Conservation (phyloP, 1,139 yeast genomes). For the Yamadazyma spencermartinsiae region DNA sequence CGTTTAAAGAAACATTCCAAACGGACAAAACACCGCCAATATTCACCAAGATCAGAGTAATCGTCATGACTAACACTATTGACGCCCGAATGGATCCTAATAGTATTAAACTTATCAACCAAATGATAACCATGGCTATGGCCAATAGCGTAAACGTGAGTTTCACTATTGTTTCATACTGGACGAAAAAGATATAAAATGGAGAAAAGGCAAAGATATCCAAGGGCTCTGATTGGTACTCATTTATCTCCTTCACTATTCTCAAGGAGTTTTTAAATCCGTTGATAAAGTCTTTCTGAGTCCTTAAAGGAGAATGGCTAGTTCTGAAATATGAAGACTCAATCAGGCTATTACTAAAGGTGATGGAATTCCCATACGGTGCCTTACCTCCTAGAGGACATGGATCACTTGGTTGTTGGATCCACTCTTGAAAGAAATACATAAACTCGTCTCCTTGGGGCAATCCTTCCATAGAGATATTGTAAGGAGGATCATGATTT, state of each 20-base stretch:
- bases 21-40: constrained; percentile 80
- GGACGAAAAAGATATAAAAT: constrained; percentile 89
- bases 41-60: constrained; percentile 63
- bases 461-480: constrained; percentile 75
- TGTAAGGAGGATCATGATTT: constrained; percentile 60
- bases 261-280: constrained; percentile 79
- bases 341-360: constrained; percentile 41
- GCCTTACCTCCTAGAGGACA: constrained; percentile 97
- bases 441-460: constrained; percentile 78
- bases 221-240: constrained; percentile 29
- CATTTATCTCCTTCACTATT: constrained; percentile 58
- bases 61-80: constrained; percentile 54
- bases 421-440: constrained; percentile 78
- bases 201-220: constrained; percentile 90
- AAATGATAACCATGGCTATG: constrained; percentile 57
- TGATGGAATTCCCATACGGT: constrained; percentile 70
- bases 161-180: constrained; percentile 64
- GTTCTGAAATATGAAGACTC: constrained; percentile 71
- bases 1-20: constrained; percentile 79
- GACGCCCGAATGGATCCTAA: constrained; percentile 71
- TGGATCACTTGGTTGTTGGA: constrained; percentile 79
- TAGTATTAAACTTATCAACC: constrained; percentile 53
- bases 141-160: constrained; percentile 58
- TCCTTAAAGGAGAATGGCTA: constrained; percentile 75
- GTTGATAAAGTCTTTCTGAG: constrained; percentile 79